A percentile compares a stretch with the other conserved stretches of the same genome.
Conservation (phyloP, 345 rosid genomes). For the Ceriops tagal region DNA sequence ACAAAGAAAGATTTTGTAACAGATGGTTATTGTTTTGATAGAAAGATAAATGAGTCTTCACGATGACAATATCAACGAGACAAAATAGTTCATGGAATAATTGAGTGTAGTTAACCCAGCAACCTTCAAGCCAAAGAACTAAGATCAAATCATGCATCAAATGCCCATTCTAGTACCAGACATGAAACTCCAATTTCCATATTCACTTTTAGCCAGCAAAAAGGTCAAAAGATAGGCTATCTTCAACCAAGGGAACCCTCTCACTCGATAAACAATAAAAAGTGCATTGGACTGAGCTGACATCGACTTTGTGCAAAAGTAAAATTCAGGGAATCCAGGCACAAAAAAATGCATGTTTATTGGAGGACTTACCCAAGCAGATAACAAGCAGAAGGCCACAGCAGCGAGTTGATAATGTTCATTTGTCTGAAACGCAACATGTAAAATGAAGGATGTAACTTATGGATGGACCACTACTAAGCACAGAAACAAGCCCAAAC, state of each 20-base stretch:
- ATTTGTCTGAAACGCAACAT: constrained; percentile 61
- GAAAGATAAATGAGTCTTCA: not conserved
- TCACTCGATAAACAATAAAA: not conserved
- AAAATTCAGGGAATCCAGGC: constrained; percentile 1
- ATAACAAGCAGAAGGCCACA: constrained; percentile 95
- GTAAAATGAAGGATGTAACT: constrained; percentile 14
- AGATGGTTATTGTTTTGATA: not conserved
- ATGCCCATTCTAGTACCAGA: too few species aligned
- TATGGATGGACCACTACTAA: constrained; percentile 1
- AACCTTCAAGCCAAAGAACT: too few species aligned
- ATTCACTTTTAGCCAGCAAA: not conserved
- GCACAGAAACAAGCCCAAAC: constrained; percentile 5
- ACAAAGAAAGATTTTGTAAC: not conserved
- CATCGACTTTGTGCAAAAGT: not conserved
- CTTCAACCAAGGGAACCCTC: not conserved
- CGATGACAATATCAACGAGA: not conserved
- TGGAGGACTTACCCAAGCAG: constrained; percentile 84
- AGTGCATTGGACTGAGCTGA: not conserved
- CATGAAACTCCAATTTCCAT: not conserved
- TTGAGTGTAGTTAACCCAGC: too few species aligned
- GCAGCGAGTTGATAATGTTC: constrained; percentile 99
- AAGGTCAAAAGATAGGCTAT: not conserved
- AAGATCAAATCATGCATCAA: too few species aligned
- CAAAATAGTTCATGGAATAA: too few species aligned
- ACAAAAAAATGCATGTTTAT: not conserved